Base-by-base conservation (phyloP, 768 basidiomycete species). In the Tricholoma matsutake region DNA sequence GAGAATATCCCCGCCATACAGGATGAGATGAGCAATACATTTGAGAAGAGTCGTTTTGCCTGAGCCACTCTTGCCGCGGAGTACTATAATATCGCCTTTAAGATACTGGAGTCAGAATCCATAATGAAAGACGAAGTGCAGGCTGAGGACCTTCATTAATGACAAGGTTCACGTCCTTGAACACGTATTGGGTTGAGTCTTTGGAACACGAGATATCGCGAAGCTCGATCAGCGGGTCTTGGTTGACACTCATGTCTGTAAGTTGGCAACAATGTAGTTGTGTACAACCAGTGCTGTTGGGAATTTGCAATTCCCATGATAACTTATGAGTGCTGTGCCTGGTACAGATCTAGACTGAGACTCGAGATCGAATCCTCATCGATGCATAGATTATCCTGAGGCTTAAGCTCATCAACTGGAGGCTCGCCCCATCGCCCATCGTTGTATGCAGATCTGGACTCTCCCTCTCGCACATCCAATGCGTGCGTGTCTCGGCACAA, bases 1-100 rank as follows among this genome's bases (percentile, higher is more conserved):
- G 13, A 83, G 63, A 29, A 92, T 78, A 49, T 83, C 77, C 2
- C 94, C 88, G 7, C 80, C 75, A 68, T 92, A 91, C 5, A 90
- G 71, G 59, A 85, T 85, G 34, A 96, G 77, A 73, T 95, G 89
- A 29, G 92, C 86, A 22, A 96, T 79, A 67, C 91, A 94, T 72
- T 94, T 96, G 49, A 96, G 72, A 56, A 96, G 74, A 0, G 93
- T 94, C 1, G 87, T 86, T 71, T 89, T 90, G 55, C 93, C 94
- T 18, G 83, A 83, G 8, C 94, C 94, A 63, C 88, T 90, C 66
- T 83, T 85, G 9, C 93, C 94, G 61, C 86, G 87, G n/a, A 96
- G 67, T 14, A 93, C 78, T 41, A 94, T 62, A 31, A 95, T 79
- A 65, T 95, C 92, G 8, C 90, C 79, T 80, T 59, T 1, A 59